Evolutionary conservation across 2,329 filamentous ascomycete species (phyloP).

Genomic region (Talaromyces sp.): DNA sequence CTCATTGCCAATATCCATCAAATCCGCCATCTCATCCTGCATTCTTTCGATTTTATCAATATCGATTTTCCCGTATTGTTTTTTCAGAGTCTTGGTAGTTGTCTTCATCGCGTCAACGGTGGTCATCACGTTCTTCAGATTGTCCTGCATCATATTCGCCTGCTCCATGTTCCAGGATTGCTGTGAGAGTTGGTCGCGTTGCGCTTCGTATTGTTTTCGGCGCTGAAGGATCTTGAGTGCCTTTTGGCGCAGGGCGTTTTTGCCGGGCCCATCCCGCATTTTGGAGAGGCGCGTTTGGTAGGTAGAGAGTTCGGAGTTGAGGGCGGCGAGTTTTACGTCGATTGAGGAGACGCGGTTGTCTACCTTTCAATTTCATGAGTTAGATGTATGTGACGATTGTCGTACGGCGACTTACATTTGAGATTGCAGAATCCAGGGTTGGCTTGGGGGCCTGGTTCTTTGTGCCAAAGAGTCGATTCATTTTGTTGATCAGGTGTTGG

Average conservation of each 20-base stretch:
- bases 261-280: conserved; percentile 94
- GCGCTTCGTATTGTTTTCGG: conserved; percentile 88
- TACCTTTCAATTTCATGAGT: conserved; percentile 48
- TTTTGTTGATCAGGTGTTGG: conserved; percentile 35
- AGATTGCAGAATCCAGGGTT: conserved; percentile 76
- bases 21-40: conserved; percentile 98
- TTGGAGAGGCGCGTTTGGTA: conserved; percentile 85
- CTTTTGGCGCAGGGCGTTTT: conserved; percentile 88
- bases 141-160: conserved; percentile 97
- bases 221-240: conserved; percentile 91
- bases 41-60: conserved; percentile 96
- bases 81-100: conserved; percentile 85
- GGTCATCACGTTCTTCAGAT: conserved; percentile 96
- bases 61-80: conserved; percentile 96
- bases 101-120: conserved; percentile 97
- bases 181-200: conserved; percentile 87
- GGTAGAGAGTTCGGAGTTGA: conserved; percentile 83
- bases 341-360: conserved; percentile 79
- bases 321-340: conserved; percentile 89
- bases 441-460: conserved; percentile 87
- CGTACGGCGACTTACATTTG: conserved; percentile 58
- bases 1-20: conserved; percentile 97
- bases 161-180: conserved; percentile 99
- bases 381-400: background rate
- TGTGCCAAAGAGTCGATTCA: conserved; percentile 95